A percentile compares a stretch with the other conserved stretches of the same genome.
Evolutionary conservation across 192 early-diverging fungal genomes (phyloP).

Genomic region (Entophlyctis luteolus): DNA sequence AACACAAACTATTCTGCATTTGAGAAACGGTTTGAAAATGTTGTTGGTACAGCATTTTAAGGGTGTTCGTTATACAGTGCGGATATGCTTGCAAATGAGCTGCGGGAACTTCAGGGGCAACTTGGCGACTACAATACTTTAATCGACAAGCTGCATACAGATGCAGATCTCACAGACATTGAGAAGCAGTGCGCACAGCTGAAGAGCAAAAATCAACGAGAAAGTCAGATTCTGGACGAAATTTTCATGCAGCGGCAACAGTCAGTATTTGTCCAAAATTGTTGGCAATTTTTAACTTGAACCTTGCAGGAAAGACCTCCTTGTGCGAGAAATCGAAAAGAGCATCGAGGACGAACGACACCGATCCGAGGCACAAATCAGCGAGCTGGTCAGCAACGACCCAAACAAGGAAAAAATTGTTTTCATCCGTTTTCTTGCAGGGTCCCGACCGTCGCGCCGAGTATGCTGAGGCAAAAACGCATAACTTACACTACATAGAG

Average conservation of each 20-base stretch:
- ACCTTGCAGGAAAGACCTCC: slow-evolving; percentile 38
- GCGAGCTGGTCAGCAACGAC: slow-evolving; percentile 32
- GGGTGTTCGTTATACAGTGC: slow-evolving; percentile 26
- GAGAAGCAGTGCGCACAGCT: slow-evolving; percentile 47
- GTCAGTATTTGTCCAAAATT: slow-evolving; percentile 21
- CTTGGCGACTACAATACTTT: slow-evolving; percentile 55
- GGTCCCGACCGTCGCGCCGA: slow-evolving; percentile 31
- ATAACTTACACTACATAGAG: slow-evolving; percentile 36
- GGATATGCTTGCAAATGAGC: slow-evolving; percentile 45
- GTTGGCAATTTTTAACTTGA: not conserved
- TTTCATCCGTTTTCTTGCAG: slow-evolving; percentile 4
- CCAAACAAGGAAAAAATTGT: not conserved
- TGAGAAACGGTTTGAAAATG: slow-evolving; percentile 57
- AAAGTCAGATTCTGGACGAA: slow-evolving; percentile 42
- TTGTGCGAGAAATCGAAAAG: slow-evolving; percentile 46
- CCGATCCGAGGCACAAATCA: slow-evolving; percentile 45
- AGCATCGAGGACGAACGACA: slow-evolving; percentile 47
- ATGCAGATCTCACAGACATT: slow-evolving; percentile 56
- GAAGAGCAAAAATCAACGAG: slow-evolving; percentile 46
- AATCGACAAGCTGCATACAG: slow-evolving; percentile 57
- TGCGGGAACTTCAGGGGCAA: slow-evolving; percentile 54
- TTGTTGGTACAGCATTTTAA: not conserved
- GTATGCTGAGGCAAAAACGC: slow-evolving; percentile 39
- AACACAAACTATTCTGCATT: slow-evolving; percentile 47
- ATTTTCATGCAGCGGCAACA: slow-evolving; percentile 50